Evolutionary conservation across 208 protist genomes (phyloP), one percentile per base, ranked within the genome.

Genomic region (Porcisia hertigi): DNA sequence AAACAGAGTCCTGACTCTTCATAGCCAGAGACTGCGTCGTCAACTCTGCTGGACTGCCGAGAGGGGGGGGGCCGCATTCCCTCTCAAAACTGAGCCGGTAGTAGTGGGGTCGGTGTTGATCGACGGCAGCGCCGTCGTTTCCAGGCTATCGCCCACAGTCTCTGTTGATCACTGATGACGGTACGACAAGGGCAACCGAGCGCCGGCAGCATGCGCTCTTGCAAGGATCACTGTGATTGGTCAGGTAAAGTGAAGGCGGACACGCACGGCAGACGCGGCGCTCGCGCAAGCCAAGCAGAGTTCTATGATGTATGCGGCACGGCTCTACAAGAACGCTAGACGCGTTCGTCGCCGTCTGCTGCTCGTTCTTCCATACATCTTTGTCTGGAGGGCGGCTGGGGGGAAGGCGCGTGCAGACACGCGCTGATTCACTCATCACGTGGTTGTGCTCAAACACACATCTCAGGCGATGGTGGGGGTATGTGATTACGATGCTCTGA

Each of bases 401-500:
- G n/a, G n/a, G 60, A 14, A 49, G 25, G 53, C 74, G 20, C 20
- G 58, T 23, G 25, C 67, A 16, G 63, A 85, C 30, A 64, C 62
- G 65, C 78, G 72, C 43, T 12, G 23, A 12, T 43, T 79, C 14
- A 18, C 83, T 12, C 78, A 75, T 16, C 64, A 77, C 55, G 54
- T 86, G 16, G 59, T 82, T 5, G 3, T 70, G 20, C 82, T 75
- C 1, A 71, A 57, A 43, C 83, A 86, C 82, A 84, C 73, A 16
- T 82, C 86, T 20, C 49, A 52, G 0, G 30, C 71, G n/a, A 72
- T 90, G 49, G 77, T 89, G 45, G 82, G 78, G 65, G 75, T 77
- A 55, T 90, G 88, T n/a, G 84, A 72, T 79, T 49, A 71, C 66
- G 45, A 73, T 85, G 77, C 69, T 90, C 49, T 86, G 79, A 65